These are phyloP conservation scores for Lactarius psammicola DNA, from an alignment of 768 basidiomycete species.

Conservation along the genomic window DNA sequence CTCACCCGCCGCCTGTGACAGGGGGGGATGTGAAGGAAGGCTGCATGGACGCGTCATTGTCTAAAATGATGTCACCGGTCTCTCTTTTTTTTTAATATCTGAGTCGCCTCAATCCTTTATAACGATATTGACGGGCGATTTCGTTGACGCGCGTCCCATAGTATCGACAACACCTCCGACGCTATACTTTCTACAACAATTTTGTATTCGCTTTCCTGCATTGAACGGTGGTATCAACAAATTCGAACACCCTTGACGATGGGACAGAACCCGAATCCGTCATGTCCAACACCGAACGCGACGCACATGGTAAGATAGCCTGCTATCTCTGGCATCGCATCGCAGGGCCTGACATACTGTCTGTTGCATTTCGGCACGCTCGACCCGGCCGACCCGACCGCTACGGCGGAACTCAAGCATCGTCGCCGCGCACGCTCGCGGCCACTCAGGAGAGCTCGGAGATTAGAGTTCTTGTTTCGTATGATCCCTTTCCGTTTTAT, in stretches of 20 bases:
- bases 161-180: background rate
- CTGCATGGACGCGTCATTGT: background rate
- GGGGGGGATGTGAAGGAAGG: background rate
- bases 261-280: background rate
- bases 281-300: background rate
- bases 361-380: too few relatives aligned
- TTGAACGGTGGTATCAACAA: background rate
- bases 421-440: too few relatives aligned
- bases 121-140: background rate
- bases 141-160: background rate
- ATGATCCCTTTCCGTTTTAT: too few relatives aligned
- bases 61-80: background rate
- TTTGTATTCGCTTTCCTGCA: too few relatives aligned
- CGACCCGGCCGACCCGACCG: too few relatives aligned
- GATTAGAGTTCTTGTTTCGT: too few relatives aligned
- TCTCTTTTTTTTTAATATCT: too few relatives aligned
- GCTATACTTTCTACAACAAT: background rate
- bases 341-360: background rate
- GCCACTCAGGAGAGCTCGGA: too few relatives aligned
- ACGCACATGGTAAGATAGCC: background rate
- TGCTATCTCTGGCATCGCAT: background rate
- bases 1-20: background rate
- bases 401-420: too few relatives aligned
- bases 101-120: background rate
- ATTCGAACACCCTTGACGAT: background rate